Conservation (phyloP, 2,329 filamentous ascomycete species). For the Nemania sp. region DNA sequence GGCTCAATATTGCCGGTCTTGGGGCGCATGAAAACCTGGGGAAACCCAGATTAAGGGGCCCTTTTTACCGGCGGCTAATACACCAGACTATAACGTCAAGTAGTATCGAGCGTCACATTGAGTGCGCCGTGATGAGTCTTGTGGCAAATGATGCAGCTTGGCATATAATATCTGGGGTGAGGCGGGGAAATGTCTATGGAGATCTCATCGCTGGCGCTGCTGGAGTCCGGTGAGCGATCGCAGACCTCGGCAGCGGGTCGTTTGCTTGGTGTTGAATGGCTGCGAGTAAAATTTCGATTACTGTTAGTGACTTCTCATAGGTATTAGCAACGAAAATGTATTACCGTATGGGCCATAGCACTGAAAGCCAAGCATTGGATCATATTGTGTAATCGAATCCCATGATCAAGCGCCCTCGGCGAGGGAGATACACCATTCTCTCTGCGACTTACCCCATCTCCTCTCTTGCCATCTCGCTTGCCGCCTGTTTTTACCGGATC, state of each 20-base stretch:
- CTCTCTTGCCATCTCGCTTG: background rate
- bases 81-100: background rate
- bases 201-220: background rate
- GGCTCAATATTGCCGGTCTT: constrained; percentile 20
- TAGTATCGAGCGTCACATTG: constrained; percentile 1
- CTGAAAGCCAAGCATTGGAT: background rate
- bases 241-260: background rate
- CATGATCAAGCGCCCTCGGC: background rate
- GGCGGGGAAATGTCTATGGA: background rate
- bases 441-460: background rate
- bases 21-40: constrained; percentile 5
- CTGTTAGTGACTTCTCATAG: no score
- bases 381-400: background rate
- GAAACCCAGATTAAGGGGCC: constrained; percentile 13
- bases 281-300: no score
- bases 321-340: no score
- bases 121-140: background rate
- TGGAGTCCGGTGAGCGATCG: background rate
- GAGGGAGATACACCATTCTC: background rate
- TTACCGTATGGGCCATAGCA: background rate
- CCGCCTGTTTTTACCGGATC: background rate
- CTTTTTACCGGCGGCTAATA: constrained; percentile 28
- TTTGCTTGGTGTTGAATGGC: no score
- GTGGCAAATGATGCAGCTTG: background rate
- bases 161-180: background rate